A percentile compares a stretch with the other conserved stretches of the same genome.
Evolutionary conservation across 2,329 filamentous ascomycete species (phyloP).

Genomic region (Chaetomium strumarium): DNA sequence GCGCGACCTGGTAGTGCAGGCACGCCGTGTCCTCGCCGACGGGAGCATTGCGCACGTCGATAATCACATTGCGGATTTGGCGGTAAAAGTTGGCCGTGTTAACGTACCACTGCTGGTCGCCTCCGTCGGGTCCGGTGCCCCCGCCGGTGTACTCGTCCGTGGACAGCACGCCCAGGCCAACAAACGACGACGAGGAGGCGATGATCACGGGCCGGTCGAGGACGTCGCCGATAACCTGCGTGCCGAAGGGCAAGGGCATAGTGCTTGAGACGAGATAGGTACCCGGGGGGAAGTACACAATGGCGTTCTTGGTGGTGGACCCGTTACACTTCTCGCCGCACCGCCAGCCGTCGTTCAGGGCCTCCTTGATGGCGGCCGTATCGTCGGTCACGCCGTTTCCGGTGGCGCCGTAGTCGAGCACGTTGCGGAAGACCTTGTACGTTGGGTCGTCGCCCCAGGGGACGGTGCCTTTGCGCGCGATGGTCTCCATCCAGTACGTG

Average conservation of each 20-base stretch:
- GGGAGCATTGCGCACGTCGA: not conserved
- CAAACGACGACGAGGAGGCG: not conserved
- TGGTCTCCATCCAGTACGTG: constrained; percentile 22
- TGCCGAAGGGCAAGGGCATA: constrained; percentile 80
- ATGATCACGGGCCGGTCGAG: constrained; percentile 49
- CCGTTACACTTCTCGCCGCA: constrained; percentile 56
- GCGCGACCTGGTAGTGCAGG: constrained; percentile 1
- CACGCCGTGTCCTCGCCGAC: not conserved
- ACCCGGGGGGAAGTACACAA: constrained; percentile 87
- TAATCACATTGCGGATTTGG: not conserved
- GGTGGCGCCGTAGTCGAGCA: constrained; percentile 67
- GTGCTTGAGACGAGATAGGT: constrained; percentile 68
- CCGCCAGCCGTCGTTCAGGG: constrained; percentile 69
- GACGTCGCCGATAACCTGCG: constrained; percentile 82
- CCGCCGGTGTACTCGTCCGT: constrained; percentile 6
- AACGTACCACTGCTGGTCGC: not conserved
- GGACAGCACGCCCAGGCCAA: not conserved
- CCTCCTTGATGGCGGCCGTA: constrained; percentile 78
- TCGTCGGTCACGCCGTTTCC: constrained; percentile 70
- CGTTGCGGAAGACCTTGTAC: constrained; percentile 73
- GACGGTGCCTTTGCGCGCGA: constrained; percentile 18
- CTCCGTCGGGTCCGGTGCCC: not conserved
- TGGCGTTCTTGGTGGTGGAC: constrained; percentile 79
- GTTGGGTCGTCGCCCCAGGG: constrained; percentile 32
- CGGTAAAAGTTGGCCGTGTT: constrained; percentile 5